phyloP scores from a whole-genome alignment of 768 basidiomycete genomes.

The Suillus plorans region DNA sequence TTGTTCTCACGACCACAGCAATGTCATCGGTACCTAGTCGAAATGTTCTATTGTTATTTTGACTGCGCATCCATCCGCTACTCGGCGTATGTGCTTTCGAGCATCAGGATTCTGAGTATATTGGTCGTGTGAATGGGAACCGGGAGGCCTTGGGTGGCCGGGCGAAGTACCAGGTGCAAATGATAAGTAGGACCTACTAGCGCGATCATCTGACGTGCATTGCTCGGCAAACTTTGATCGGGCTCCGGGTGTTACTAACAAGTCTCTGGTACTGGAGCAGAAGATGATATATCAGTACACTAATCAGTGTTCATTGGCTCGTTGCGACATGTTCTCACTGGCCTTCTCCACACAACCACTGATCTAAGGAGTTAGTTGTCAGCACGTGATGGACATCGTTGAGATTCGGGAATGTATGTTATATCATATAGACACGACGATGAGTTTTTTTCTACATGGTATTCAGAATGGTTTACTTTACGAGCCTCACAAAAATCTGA shows the following conservation, averaged over 20 bases:
- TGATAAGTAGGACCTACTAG: not conserved
- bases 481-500: too few species aligned
- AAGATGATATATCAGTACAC: not conserved
- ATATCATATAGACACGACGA: not conserved
- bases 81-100: not conserved
- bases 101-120: not conserved
- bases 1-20: too few species aligned
- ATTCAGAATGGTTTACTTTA: not conserved
- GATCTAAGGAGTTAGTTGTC: not conserved
- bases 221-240: not conserved
- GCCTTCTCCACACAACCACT: not conserved
- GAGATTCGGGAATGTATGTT: not conserved
- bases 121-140: not conserved
- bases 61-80: not conserved
- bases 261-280: not conserved
- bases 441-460: not conserved
- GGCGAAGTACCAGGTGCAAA: not conserved
- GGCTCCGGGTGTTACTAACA: not conserved
- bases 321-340: not conserved
- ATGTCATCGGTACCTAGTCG: too few species aligned
- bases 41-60: not conserved
- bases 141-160: not conserved
- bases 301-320: not conserved
- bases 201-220: not conserved
- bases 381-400: not conserved